These are phyloP conservation scores for Ustulina deusta DNA, from an alignment of 2,329 filamentous ascomycete genomes.

Conservation along the genomic window DNA sequence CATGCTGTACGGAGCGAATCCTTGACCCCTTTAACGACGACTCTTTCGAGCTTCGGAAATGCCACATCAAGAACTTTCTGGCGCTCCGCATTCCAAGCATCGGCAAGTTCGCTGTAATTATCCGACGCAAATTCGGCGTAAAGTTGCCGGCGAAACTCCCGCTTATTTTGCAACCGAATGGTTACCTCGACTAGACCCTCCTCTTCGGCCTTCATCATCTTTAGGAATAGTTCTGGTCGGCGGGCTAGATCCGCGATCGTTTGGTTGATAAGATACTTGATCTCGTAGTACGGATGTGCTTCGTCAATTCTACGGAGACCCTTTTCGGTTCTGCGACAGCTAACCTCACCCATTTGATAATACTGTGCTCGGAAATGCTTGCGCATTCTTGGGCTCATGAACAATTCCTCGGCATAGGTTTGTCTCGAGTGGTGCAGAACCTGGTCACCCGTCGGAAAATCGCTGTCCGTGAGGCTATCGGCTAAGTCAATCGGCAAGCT, in stretches of 20 bases:
- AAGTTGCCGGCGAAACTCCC: constrained; percentile 80
- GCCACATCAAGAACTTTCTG: constrained; percentile 86
- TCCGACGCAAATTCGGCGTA: constrained; percentile 91
- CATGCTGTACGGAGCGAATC: constrained; percentile 94
- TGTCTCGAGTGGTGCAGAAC: constrained; percentile 84
- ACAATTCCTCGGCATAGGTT: constrained; percentile 92
- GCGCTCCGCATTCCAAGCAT: constrained; percentile 92
- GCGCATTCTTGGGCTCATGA: constrained; percentile 87
- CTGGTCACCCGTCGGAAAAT: constrained; percentile 80
- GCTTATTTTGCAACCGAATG: constrained; percentile 80
- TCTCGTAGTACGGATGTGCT: constrained; percentile 94
- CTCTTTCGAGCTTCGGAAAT: constrained; percentile 81
- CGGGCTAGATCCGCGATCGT: constrained; percentile 83
- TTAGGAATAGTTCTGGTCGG: constrained; percentile 89
- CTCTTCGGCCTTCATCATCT: constrained; percentile 97
- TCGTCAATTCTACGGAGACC: constrained; percentile 94
- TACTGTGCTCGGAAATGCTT: constrained; percentile 86
- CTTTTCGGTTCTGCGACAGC: constrained; percentile 92
- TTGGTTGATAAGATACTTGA: constrained; percentile 95
- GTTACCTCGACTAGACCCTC: constrained; percentile 91
- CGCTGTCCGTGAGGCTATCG: constrained; percentile 78
- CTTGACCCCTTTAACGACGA: constrained; percentile 93
- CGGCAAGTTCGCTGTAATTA: constrained; percentile 93
- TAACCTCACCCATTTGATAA: constrained; percentile 85
- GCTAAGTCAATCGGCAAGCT: constrained; percentile 88